phyloP scores from a whole-genome alignment of 2,329 filamentous ascomycete species.

The Penicillium rolfsii region DNA sequence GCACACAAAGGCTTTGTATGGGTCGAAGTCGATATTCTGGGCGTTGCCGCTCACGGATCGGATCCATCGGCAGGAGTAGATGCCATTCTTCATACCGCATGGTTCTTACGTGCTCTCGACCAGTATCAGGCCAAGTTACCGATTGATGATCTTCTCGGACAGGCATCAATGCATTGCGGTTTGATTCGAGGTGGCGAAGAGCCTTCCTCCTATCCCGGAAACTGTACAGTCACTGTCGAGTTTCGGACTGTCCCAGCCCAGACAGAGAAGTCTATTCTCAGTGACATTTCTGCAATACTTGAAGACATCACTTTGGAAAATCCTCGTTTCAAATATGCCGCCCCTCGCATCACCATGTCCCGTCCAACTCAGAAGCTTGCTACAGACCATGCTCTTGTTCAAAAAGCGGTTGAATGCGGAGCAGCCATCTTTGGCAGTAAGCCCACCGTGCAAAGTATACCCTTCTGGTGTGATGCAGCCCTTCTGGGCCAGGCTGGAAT shows the following conservation, averaged over 20 bases:
- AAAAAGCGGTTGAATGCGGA: conserved; percentile 37
- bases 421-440: conserved; percentile 32
- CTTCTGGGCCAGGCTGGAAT: conserved; percentile 52
- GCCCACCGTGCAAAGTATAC: conserved; percentile 33
- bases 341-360: conserved; percentile 47
- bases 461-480: conserved; percentile 59
- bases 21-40: conserved; percentile 40
- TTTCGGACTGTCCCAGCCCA: conserved; percentile 54
- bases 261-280: conserved; percentile 41
- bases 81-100: conserved; percentile 54
- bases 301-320: conserved; percentile 37
- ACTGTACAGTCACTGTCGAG: conserved; percentile 55
- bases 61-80: conserved; percentile 52
- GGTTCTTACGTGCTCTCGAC: conserved; percentile 53
- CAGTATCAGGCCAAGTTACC: conserved; percentile 46
- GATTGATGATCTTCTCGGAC: conserved; percentile 41
- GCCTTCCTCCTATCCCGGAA: conserved; percentile 55
- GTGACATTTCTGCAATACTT: conserved; percentile 47
- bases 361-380: conserved; percentile 50
- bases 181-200: conserved; percentile 57
- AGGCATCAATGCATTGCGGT: conserved; percentile 52
- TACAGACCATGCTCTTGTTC: conserved; percentile 47
- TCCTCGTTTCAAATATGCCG: conserved; percentile 45
- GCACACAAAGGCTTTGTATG: conserved; percentile 57
- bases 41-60: conserved; percentile 43